phyloP scores from a whole-genome alignment of 306 rosid species.

The Sechiopsis laciniata region DNA sequence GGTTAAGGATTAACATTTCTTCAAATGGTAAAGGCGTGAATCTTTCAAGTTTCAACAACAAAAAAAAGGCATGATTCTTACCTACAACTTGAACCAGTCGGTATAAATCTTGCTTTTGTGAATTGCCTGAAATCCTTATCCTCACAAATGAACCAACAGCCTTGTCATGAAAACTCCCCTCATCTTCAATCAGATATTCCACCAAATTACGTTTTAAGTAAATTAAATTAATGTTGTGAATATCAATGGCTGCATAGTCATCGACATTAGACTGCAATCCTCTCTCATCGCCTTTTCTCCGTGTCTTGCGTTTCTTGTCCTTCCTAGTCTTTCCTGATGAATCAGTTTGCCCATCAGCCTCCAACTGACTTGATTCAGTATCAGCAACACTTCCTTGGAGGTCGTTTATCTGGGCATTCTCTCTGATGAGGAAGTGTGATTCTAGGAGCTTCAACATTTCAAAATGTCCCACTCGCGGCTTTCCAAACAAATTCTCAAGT shows the following conservation, averaged over 20 bases:
- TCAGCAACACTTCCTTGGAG: constrained; percentile 83
- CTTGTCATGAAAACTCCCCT: constrained; percentile 62
- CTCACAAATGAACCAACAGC: constrained; percentile 87
- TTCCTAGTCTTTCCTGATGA: constrained; percentile 44
- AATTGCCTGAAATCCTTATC: constrained; percentile 93
- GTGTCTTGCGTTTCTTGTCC: constrained; percentile 71
- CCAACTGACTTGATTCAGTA: constrained; percentile 72
- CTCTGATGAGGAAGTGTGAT: constrained; percentile 84
- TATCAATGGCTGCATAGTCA: constrained; percentile 94
- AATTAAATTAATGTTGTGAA: constrained; percentile 81
- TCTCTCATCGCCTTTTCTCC: constrained; percentile 67
- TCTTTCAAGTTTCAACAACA: no score
- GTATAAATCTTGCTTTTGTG: constrained; percentile 97
- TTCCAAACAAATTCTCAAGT: constrained; percentile 86
- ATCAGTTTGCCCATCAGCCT: constrained; percentile 64
- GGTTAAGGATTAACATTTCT: constrained; percentile 6
- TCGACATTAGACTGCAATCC: constrained; percentile 78
- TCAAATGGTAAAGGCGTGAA: constrained; percentile 2
- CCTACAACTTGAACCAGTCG: constrained; percentile 98
- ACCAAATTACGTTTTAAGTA: constrained; percentile 82
- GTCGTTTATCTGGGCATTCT: constrained; percentile 70
- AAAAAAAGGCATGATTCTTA: constrained; percentile 41
- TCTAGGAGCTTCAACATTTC: constrained; percentile 99
- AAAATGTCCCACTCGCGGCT: constrained; percentile 98
- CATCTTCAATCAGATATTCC: constrained; percentile 80